These are phyloP conservation scores for Fomitopsis pinicola DNA, from an alignment of 1,284 basidiomycete genomes.

Conservation along the genomic window DNA sequence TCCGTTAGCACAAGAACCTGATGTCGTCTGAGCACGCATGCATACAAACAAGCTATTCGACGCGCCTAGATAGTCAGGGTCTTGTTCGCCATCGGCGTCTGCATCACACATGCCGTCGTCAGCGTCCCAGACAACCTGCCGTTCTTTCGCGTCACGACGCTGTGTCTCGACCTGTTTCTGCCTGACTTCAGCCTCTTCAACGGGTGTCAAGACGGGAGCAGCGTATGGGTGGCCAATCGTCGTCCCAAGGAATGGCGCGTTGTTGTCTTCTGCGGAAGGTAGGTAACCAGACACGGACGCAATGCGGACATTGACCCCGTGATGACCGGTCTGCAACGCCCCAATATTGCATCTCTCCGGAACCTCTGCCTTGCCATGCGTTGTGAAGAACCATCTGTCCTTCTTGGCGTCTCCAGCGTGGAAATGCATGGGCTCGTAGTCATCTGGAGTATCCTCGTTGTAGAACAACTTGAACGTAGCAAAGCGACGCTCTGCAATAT, in stretches of 20 bases:
- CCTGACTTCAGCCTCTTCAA: slow-evolving; percentile 49
- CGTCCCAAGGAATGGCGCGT: slow-evolving; percentile 52
- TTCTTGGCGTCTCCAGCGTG: slow-evolving; percentile 59
- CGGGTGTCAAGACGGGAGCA: slow-evolving; percentile 42
- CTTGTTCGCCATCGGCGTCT: slow-evolving; percentile 28
- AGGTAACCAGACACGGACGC: slow-evolving; percentile 69
- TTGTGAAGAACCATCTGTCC: slow-evolving; percentile 75
- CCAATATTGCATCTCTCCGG: slow-evolving; percentile 72
- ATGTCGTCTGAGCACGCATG: background rate
- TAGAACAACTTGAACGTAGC: slow-evolving; percentile 84
- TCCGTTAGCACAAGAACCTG: slow-evolving; percentile 1
- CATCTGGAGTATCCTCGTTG: slow-evolving; percentile 65
- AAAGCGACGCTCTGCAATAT: slow-evolving; percentile 58
- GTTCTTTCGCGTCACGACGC: slow-evolving; percentile 36
- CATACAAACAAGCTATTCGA: background rate
- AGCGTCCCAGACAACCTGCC: slow-evolving; percentile 44
- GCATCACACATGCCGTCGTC: slow-evolving; percentile 26
- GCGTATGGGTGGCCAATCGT: slow-evolving; percentile 28
- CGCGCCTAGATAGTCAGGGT: slow-evolving; percentile 21
- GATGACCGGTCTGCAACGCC: slow-evolving; percentile 62
- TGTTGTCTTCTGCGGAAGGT: slow-evolving; percentile 60
- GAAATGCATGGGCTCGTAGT: slow-evolving; percentile 77
- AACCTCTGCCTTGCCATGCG: slow-evolving; percentile 60
- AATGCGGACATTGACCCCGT: slow-evolving; percentile 66
- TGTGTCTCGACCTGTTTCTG: slow-evolving; percentile 54